Conservation (phyloP, 192 early-diverging fungal species). For the Lunasporangiospora selenospora region DNA sequence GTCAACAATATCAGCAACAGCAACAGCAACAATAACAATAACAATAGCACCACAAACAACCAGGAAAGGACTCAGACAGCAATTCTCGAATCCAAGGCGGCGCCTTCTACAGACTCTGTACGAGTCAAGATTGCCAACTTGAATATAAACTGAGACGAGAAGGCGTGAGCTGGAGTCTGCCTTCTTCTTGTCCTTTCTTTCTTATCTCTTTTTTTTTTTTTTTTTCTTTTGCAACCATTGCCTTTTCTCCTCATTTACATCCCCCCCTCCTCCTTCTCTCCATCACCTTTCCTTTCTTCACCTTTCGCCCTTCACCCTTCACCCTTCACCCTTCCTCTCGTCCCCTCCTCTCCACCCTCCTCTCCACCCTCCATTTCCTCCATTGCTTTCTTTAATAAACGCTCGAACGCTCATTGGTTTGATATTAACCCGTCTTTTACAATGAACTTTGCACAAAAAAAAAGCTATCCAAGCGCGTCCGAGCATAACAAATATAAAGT, state of each 20-base stretch:
- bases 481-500: neutral
- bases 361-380: too few species aligned
- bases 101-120: neutral
- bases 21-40: neutral
- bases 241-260: neutral
- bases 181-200: neutral
- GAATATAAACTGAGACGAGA: neutral
- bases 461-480: too few species aligned
- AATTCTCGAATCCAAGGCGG: neutral
- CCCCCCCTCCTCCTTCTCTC: neutral
- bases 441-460: too few species aligned
- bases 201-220: neutral
- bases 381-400: too few species aligned
- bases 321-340: neutral
- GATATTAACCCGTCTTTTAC: neutral
- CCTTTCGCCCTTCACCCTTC: neutral
- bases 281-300: neutral
- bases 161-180: neutral
- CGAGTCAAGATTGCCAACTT: neutral
- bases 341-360: too few species aligned
- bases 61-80: too few species aligned
- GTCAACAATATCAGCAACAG: neutral
- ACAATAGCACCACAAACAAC: neutral
- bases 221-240: neutral
- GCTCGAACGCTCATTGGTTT: slow-evolving; percentile 2